Evolutionary conservation across 495 filamentous ascomycete species (phyloP).

Genomic region (Cairneyella variabilis): DNA sequence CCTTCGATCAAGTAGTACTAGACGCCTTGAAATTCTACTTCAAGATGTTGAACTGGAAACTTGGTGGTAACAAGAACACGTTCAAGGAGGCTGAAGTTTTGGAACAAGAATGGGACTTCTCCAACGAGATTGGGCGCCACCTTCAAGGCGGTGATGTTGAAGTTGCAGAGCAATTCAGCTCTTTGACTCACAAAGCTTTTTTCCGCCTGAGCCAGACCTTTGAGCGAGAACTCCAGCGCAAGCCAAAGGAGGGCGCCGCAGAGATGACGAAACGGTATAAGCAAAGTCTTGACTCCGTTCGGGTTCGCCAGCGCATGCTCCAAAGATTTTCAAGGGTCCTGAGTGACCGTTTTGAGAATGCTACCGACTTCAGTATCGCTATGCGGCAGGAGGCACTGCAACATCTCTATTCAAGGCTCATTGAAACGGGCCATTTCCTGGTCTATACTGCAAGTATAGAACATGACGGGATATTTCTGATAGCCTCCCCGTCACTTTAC

Average conservation of each 20-base stretch:
- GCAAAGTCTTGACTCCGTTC: slow-evolving; percentile 88
- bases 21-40: slow-evolving; percentile 98
- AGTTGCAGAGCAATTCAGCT: slow-evolving; percentile 97
- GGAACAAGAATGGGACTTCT: slow-evolving; percentile 96
- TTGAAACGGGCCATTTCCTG: slow-evolving; percentile 82
- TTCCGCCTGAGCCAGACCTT: slow-evolving; percentile 85
- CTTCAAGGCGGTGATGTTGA: slow-evolving; percentile 91
- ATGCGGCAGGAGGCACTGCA: slow-evolving; percentile 60
- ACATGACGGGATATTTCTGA: slow-evolving; percentile 72
- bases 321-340: slow-evolving; percentile 78
- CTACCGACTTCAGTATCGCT: slow-evolving; percentile 85
- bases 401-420: slow-evolving; percentile 75
- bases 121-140: slow-evolving; percentile 83
- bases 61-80: slow-evolving; percentile 96
- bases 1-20: slow-evolving; percentile 91
- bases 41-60: slow-evolving; percentile 93
- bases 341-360: slow-evolving; percentile 90
- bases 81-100: slow-evolving; percentile 98
- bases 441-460: slow-evolving; percentile 62
- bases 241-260: slow-evolving; percentile 72
- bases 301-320: slow-evolving; percentile 83
- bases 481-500: slow-evolving; percentile 77
- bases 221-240: slow-evolving; percentile 80
- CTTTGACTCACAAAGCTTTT: slow-evolving; percentile 85
- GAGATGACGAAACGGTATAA: slow-evolving; percentile 98